Evolutionary conservation across 2,329 filamentous ascomycete species (phyloP), one percentile per base, ranked within the genome.

Genomic region (Diplodia seriata): DNA sequence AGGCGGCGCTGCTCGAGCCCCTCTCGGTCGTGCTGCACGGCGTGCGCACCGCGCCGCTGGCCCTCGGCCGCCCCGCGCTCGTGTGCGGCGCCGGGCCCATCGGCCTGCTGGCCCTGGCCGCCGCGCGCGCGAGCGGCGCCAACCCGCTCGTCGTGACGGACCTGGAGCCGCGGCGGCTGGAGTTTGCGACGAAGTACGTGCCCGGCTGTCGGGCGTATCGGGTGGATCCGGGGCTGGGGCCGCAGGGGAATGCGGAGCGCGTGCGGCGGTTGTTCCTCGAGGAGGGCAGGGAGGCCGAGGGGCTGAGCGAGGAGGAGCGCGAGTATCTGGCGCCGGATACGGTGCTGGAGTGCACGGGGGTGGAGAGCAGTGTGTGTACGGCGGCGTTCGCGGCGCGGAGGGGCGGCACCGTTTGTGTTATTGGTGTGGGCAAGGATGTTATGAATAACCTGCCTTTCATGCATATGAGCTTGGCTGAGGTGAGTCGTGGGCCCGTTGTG

Each of bases 371-470:
- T 72, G 81, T 90, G 9, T 80, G 83, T 69, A 88, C 87, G 3
- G 88, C 86, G 1, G 83, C 83, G 6, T 90, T 83, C 69, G 81
- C 83, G 9, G 86, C 83, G 5, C 79, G 87, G 20, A 80, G 86
- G 66, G 87, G 88, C 5, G 89, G 89, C 0, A 82, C 82, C 0
- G 79, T 90, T 23, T 86, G 89, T 78, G 87, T 89, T 1, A 87
- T 91, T 69, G 89, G 89, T 0, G 88, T 90, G 0, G 88, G 88
- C 1, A 84, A 80, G 70, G 79, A 84, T 31, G 80, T 86, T 8
- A 88, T 90, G 85, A 87, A 90, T 70, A 89, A 90, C 69, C 71
- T 89, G 31, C 88, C 87, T 0, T 90, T 90, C 70, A 90, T 90
- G 88, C 87, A 90, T 73, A 72, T 90, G 23, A 88, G 85, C 3